phyloP scores from a whole-genome alignment of 306 rosid species.

The Quercus suber region DNA sequence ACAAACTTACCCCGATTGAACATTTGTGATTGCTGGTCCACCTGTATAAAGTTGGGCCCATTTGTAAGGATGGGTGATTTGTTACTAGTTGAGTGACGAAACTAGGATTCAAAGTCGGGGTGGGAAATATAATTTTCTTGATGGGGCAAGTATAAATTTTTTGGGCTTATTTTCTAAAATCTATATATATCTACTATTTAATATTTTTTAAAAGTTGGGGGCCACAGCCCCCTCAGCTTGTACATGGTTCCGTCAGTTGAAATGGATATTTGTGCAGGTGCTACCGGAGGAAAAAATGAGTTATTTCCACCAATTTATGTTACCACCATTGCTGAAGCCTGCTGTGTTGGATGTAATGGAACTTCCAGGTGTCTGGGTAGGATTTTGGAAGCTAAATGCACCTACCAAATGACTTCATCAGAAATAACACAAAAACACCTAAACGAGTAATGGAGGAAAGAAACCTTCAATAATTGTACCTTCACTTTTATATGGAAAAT shows the following conservation, averaged over 20 bases:
- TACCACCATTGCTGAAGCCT: conserved; percentile 32
- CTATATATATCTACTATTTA: too few relatives aligned
- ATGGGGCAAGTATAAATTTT: too few relatives aligned
- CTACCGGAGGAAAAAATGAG: conserved; percentile 28
- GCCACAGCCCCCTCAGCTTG: too few relatives aligned
- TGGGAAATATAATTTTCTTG: too few relatives aligned
- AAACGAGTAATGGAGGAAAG: neutral
- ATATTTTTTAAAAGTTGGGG: too few relatives aligned
- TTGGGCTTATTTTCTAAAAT: too few relatives aligned
- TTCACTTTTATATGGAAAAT: conserved; percentile 24
- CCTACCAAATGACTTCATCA: conserved; percentile 7
- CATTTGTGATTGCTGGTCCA: conserved; percentile 36
- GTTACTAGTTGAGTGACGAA: neutral
- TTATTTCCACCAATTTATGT: conserved; percentile 35
- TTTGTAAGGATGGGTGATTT: conserved; percentile 23
- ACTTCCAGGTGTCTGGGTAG: conserved; percentile 31
- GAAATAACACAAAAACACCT: neutral
- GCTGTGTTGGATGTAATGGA: conserved; percentile 29
- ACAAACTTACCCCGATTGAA: conserved; percentile 51
- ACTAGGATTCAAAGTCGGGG: too few relatives aligned
- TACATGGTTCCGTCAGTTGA: neutral
- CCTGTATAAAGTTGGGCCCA: conserved; percentile 23
- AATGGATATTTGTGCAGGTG: conserved; percentile 25
- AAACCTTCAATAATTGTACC: conserved; percentile 11
- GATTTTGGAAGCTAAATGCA: conserved; percentile 34